Base-by-base conservation (phyloP, 176 grass and related monocot species). In the Triticum timopheevii region DNA sequence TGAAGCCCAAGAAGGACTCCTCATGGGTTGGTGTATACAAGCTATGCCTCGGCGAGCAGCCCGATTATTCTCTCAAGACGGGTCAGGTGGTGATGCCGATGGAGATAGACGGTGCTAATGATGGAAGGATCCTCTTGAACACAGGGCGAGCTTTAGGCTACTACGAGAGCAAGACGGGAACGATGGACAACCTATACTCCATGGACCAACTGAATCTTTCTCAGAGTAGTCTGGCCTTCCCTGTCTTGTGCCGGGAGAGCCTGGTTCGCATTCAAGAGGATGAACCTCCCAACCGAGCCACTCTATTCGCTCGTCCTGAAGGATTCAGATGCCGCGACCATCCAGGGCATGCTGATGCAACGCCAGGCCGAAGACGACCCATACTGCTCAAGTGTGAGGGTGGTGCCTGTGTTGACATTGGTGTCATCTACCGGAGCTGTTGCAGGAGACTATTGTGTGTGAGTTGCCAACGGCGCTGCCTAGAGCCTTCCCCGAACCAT, bases 201-300 rank as follows among this genome's bases (percentile, higher is more conserved):
- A 52, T 45, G 1, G 9, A 64, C 38, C 82, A 49, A 10, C 25
- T 84, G 25, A 56, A 76, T 17, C 6, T 63, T 45, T 54, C 81
- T 20, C 49, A 1, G 11, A 1, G 4, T 23, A 40, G 10, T 9
- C 1, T 64, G 69, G 56, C 23, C 23, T 62, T 64, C 13, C 82
- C 82, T 24, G 10, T 84, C 23, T 17, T 75, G 36, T 75, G 9
- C 6, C 4, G 49, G 16, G 82, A 84, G 23, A 84, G 82, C 69
- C 15, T 84, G 9, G 82, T 63, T 19, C 54, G 23, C 5, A 28
- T 75, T 17, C 82, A 13, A 3, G 36, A 84, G 22, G 82, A 82
- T 20, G 44, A 82, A 20, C 34, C 16, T 11, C 20, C 13, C 7
- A 23, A 78, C 27, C 31, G 19, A 24, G 61, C n/a, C 20, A 10